Evolutionary conservation across 352 stramenopile genomes (phyloP).

Genomic region (Albugo laibachii): DNA sequence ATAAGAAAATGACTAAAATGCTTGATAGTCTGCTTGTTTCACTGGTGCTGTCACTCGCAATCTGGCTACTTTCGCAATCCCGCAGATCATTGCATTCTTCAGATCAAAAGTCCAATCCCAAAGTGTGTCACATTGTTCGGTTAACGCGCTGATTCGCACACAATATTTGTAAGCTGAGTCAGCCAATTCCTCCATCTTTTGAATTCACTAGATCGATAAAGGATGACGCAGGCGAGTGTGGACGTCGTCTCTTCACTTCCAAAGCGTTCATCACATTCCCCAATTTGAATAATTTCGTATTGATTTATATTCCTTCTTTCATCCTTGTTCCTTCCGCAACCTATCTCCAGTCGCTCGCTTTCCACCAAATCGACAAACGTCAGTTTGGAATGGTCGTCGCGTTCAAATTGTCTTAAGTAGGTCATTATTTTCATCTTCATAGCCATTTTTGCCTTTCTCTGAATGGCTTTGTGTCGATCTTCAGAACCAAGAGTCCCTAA

Average conservation of each 20-base stretch:
- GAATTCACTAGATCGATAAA: constrained; percentile 66
- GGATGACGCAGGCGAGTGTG: constrained; percentile 32
- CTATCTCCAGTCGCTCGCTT: constrained; percentile 74
- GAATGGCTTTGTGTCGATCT: too few species aligned
- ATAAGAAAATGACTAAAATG: too few species aligned
- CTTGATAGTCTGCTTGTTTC: too few species aligned
- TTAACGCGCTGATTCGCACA: not conserved
- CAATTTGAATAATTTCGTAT: constrained; percentile 56
- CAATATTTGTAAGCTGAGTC: constrained; percentile 8
- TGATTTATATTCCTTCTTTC: constrained; percentile 82
- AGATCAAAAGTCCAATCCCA: too few species aligned
- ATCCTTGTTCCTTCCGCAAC: constrained; percentile 63
- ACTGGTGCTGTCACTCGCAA: too few species aligned
- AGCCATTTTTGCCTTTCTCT: not conserved
- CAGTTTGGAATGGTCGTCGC: constrained; percentile 48
- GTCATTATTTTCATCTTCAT: not conserved
- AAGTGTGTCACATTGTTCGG: too few species aligned
- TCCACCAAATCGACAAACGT: constrained; percentile 77
- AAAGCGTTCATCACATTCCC: constrained; percentile 80
- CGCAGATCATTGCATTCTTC: too few species aligned
- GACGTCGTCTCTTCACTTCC: constrained; percentile 34
- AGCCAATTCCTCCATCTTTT: constrained; percentile 34
- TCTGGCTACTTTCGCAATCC: too few species aligned
- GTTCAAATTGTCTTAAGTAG: constrained; percentile 3
- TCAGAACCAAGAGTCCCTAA: not conserved